phyloP scores from a whole-genome alignment of 2,329 filamentous ascomycete genomes.

The Akanthomyces lecanii region DNA sequence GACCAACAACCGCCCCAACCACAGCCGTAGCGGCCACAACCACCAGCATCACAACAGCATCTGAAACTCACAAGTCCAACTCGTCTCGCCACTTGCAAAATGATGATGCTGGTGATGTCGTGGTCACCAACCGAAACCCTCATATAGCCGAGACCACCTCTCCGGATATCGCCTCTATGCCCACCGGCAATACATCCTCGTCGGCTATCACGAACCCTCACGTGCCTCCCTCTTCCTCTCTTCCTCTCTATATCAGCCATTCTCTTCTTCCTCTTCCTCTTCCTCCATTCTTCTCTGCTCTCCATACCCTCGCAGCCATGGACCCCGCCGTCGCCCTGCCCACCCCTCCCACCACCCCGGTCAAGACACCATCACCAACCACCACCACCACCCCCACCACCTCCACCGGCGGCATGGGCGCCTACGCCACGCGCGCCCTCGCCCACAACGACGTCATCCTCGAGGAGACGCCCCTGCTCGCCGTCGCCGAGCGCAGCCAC shows the following conservation, averaged over 20 bases:
- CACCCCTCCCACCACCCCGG: not conserved
- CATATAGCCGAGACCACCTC: too few relatives aligned
- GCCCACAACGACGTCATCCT: conserved; percentile 38
- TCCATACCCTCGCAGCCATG: too few relatives aligned
- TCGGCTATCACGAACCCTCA: not conserved
- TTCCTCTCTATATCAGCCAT: not conserved
- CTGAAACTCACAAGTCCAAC: too few relatives aligned
- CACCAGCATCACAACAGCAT: too few relatives aligned
- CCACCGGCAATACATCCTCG: not conserved
- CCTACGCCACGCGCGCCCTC: conserved; percentile 41
- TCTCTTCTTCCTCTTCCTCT: too few relatives aligned
- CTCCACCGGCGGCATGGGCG: conserved; percentile 41
- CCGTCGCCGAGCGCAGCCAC: conserved; percentile 18
- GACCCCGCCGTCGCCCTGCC: not conserved
- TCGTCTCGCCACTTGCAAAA: too few relatives aligned
- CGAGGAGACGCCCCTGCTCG: conserved; percentile 41
- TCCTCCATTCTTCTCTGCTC: too few relatives aligned
- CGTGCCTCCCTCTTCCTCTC: not conserved
- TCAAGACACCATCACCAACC: not conserved
- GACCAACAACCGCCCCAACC: too few relatives aligned
- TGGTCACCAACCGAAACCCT: too few relatives aligned
- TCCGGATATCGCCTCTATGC: not conserved
- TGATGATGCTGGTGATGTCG: too few relatives aligned
- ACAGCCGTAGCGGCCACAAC: too few relatives aligned
- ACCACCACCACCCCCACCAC: conserved; percentile 20